Base-by-base conservation (phyloP, 139 green algal genomes). In the Chlorella sp. region DNA sequence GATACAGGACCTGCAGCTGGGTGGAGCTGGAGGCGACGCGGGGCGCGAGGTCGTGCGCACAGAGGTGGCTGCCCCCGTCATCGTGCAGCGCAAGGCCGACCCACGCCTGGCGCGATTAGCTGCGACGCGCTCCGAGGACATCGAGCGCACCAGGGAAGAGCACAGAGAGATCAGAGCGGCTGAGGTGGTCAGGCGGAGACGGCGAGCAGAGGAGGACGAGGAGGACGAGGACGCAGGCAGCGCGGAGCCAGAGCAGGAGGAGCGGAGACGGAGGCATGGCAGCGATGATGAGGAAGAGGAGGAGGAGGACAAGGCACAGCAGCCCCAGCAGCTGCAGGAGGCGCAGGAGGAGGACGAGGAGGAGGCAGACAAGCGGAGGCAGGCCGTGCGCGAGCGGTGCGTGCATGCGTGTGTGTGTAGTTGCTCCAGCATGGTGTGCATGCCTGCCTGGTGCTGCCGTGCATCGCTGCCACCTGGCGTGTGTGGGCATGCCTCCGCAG, bases 281-380 rank as follows among this genome's bases (percentile, higher is more conserved):
- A 62, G 49, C 29, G 65, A 79, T 5, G 70, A 63, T 5, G 67
- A 84, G 51, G 55, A 72, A 2, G 55, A 78, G 49, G 71, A 78
- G n/a, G 66, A 50, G 71, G 64, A 75, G 36, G 67, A 35, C 31
- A 49, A 73, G 27, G 62, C 59, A 62, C 74, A 72, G 27, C 20
- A 42, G 32, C 6, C 61, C n/a, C n/a, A n/a, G n/a, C n/a, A n/a
- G n/a, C n/a, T n/a, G n/a, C n/a, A n/a, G n/a, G 71, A 74, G 33
- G 70, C 83, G n/a, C 64, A 81, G 17, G 82, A 89, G 6, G 84
- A 89, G 65, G 88, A 89, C 60, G 88, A 84, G 27, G 87, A 87
- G 55, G 81, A 76, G 42, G 65, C 82, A 33, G 73, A 76, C 17
- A 67, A 62, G 35, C 78, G 83, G 59, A 69, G 89, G 5, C 73